Evolutionary conservation across 2,329 filamentous ascomycete species (phyloP).

Genomic region (Apiospora sp.): DNA sequence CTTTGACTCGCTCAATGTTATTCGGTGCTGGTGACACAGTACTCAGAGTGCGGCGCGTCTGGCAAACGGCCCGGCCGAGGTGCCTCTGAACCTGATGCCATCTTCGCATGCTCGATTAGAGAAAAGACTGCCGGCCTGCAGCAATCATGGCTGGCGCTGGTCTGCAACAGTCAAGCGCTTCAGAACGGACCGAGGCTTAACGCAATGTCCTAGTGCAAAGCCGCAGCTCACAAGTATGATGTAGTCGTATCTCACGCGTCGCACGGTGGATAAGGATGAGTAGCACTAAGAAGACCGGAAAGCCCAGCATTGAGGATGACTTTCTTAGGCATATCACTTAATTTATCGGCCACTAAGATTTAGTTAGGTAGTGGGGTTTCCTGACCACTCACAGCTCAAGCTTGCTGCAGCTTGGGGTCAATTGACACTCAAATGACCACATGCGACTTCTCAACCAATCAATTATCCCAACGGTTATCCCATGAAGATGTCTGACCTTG

Average conservation of each 20-base stretch:
- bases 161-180: background rate
- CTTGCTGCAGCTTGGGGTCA: background rate
- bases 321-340: background rate
- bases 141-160: slow-evolving; percentile 6
- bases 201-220: background rate
- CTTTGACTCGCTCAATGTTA: slow-evolving; percentile 50
- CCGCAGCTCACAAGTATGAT: background rate
- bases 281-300: background rate
- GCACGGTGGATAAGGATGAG: background rate
- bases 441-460: slow-evolving; percentile 11
- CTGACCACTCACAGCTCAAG: background rate
- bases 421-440: slow-evolving; percentile 16
- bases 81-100: slow-evolving; percentile 28
- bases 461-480: background rate
- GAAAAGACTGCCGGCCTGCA: slow-evolving; percentile 8
- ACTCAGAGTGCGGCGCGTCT: slow-evolving; percentile 34
- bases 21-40: slow-evolving; percentile 32
- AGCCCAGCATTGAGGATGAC: slow-evolving; percentile 1
- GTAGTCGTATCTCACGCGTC: background rate
- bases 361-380: background rate
- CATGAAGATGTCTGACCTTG: background rate
- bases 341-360: slow-evolving; percentile 4
- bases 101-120: slow-evolving; percentile 25
- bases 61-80: slow-evolving; percentile 28
- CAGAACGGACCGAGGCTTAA: background rate